Evolutionary conservation across 495 filamentous ascomycete genomes (phyloP), one percentile per base, ranked within the genome.

Genomic region (Daldinia concentrica): DNA sequence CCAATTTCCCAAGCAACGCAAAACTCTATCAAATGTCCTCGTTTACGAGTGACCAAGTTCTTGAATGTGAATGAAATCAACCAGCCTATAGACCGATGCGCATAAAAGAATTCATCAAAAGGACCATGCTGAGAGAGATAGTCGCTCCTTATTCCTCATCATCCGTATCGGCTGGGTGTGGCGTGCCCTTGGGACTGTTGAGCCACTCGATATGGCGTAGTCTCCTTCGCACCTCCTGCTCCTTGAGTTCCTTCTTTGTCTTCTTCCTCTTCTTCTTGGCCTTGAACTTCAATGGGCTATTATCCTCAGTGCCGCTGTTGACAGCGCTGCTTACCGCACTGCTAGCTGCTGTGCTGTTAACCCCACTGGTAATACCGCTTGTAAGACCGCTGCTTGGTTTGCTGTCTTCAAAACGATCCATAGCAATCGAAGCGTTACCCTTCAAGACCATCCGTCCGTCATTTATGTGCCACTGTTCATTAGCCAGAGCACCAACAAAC

Each of bases 131-230:
- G 48, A 75, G 63, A 57, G 24, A 27, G 6, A 11, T 27, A 39
- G 30, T 6, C 3, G 17, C 8, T 24, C 4, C 52, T 68, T 87
- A 87, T 36, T 83, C 87, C 75, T 95, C 92, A 62, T 94, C 92
- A 68, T 95, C 92, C 41, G 91, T 93, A 77, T 95, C 92, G 39
- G 79, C 80, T 0, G 90, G 90, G 77, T 91, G 88, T 17, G 92
- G 92, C 5, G 92, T 95, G 7, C 92, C 91, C 86, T 91, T 90
- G 73, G 89, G 86, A 71, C 84, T 88, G 77, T 91, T 94, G 66
- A 91, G 82, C 94, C 96, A 99, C 80, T 98, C 95, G 69, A 99
- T 94, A 80, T 98, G 93, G 78, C 95, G 91, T 81, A 99, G 83
- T 77, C 95, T 85, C 64, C 95, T 87, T 68, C 95, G 86, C 29